Evolutionary conservation across 2,329 filamentous ascomycete species (phyloP).

Genomic region (Parastagonospora avenae): DNA sequence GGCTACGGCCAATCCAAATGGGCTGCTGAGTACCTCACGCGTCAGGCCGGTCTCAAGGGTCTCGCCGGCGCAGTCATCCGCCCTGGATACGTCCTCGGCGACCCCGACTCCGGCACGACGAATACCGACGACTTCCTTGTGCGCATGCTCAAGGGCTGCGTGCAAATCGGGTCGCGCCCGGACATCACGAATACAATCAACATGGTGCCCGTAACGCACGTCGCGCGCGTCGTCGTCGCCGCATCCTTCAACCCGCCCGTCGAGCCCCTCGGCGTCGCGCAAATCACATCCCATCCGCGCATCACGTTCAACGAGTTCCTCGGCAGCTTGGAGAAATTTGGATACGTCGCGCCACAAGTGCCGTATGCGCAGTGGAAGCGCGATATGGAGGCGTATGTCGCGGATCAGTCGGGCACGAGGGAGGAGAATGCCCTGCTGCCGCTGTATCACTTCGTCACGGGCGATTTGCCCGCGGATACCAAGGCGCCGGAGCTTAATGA

Average conservation of each 20-base stretch:
- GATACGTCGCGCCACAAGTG: conserved; percentile 71
- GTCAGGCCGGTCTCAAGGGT: conserved; percentile 78
- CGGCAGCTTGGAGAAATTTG: conserved; percentile 71
- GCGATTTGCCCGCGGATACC: conserved; percentile 71
- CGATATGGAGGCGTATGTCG: conserved; percentile 71
- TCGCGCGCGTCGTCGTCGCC: conserved; percentile 79
- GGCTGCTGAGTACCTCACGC: conserved; percentile 73
- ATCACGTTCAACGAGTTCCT: conserved; percentile 80
- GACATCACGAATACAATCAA: conserved; percentile 87
- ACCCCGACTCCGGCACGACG: conserved; percentile 70
- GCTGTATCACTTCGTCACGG: conserved; percentile 74
- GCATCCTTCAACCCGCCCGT: conserved; percentile 68
- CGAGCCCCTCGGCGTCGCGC: conserved; percentile 66
- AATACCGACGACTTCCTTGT: conserved; percentile 90
- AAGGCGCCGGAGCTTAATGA: conserved; percentile 78
- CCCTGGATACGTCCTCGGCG: conserved; percentile 83
- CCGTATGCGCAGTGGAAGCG: conserved; percentile 72
- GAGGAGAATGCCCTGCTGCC: conserved; percentile 73
- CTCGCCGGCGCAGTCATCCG: conserved; percentile 77
- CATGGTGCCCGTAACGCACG: conserved; percentile 83
- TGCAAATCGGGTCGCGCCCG: conserved; percentile 76
- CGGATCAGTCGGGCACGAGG: conserved; percentile 58
- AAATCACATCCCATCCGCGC: conserved; percentile 80
- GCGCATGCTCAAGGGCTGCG: conserved; percentile 82
- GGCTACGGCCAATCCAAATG: conserved; percentile 94